Base-by-base conservation (phyloP, 345 rosid genomes). In the Lumnitzera racemosa region DNA sequence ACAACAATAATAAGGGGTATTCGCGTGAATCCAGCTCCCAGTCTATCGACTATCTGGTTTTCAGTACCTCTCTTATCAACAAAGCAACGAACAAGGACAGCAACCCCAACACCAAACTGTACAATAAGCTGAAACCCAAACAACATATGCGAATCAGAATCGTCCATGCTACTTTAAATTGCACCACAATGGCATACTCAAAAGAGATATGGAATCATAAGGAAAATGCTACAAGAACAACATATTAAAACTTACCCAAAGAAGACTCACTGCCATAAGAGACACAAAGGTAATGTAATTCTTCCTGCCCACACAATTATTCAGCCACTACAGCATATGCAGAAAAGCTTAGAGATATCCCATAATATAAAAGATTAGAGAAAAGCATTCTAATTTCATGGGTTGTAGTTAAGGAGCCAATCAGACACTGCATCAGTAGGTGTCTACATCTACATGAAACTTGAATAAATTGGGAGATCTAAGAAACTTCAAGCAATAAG, bases 241-340 rank as follows among this genome's bases (percentile, higher is more conserved):
- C 25, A 51, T 69, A 15, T 8, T 41, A 50, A 67, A 73, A 63
- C 76, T 69, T 86, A 92, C 96, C 98, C 98, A 92, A 56, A 81
- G 51, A 56, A 92, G 86, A 82, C 94, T 83, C 54, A 79, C 74
- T 17, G 96, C 94, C 96, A 92, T 87, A 23, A 89, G 92, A 68
- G 86, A 87, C 67, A 92, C 81, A 76, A 92, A 92, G 46, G 88
- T 89, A 72, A 85, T 57, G 62, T 92, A 92, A 63, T 92, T 92
- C 76, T 80, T 89, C 78, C 87, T 77, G 56, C 98, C 98, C 54
- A 89, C 96, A 24, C 98, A 89, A 63, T 92, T 92, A 79, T 89
- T 92, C 70, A 92, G 67, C 98, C 98, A 92, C 96, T 92, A 84
- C 29, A 67, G 70, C 64, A 75, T 56, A 62, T 36, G 27, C 24